Base-by-base conservation (phyloP, 441 rosid species). In the Arabidopsis lyrata region DNA sequence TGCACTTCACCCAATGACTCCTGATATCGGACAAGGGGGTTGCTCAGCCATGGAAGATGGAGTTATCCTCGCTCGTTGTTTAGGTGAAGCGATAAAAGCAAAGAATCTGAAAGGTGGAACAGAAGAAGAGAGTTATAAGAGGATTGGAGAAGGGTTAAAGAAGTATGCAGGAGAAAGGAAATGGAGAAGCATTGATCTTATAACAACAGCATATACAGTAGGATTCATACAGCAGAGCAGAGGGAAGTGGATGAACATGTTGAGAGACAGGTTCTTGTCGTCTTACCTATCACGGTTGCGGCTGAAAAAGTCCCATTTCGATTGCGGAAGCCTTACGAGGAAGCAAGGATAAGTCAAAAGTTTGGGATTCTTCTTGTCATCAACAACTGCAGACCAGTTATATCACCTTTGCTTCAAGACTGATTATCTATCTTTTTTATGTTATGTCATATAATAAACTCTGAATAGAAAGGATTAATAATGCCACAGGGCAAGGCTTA, bases 1-100 rank as follows among this genome's bases (percentile, higher is more conserved):
- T 69, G 93, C 96, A 14, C 83, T 90, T 29, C 96, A 90, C 58
- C 92, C 95, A 12, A 88, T 90, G 95, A 90, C 90, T 14, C 92
- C 96, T 13, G 93, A 90, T 63, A 58, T 87, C 0, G 91, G 86
- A 48, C 92, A 85, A 78, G 95, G 92, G 0, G 93, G 92, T 38
- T 88, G 89, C 69, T 67, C 84, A 1, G 90, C 95, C 54, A 66
- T 88, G 73, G 95, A 91, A 77, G 97, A 88, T 49, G 84, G 86
- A 3, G 82, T 89, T 54, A 65, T 86, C 54, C 72, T 88, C 2
- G 93, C 92, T 34, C 85, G 90, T 63, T 84, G 91, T 65, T 80
- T 88, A 0, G 86, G 78, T 10, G 75, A 82, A 71, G 92, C 85
- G 12, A 50, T 86, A n/a, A 38, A 10, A 29, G 49, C 62, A 6